Conservation (phyloP, 169 alveolate species). For the Babesia ovis region DNA sequence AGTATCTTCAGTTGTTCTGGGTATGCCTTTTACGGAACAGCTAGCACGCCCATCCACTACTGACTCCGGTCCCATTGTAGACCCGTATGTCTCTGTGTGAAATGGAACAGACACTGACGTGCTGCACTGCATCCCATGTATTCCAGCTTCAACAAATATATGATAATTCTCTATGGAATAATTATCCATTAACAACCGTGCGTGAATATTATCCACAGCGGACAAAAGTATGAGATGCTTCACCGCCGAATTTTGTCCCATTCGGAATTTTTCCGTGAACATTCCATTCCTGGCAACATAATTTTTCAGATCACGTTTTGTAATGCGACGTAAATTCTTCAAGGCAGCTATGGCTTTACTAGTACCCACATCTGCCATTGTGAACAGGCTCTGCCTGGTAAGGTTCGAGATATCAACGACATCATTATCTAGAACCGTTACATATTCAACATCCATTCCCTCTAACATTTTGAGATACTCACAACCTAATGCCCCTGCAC, state of each 20-base stretch:
- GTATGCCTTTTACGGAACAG: constrained; percentile 69
- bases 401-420: constrained; percentile 57
- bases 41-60: constrained; percentile 14
- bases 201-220: constrained; percentile 66
- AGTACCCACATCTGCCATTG: constrained; percentile 51
- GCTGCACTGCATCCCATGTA: constrained; percentile 69
- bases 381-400: constrained; percentile 56
- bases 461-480: constrained; percentile 51
- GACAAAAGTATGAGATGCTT: constrained; percentile 23
- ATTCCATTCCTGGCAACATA: neutral
- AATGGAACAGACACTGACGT: constrained; percentile 52
- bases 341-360: constrained; percentile 56
- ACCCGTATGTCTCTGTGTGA: constrained; percentile 52
- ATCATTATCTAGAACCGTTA: constrained; percentile 55
- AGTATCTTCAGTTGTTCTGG: constrained; percentile 44
- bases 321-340: constrained; percentile 20
- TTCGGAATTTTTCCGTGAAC: constrained; percentile 30
- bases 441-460: constrained; percentile 49
- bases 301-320: neutral
- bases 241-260: neutral
- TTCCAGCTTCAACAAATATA: constrained; percentile 61
- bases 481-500: constrained; percentile 70
- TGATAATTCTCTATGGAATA: constrained; percentile 31
- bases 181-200: constrained; percentile 54
- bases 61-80: constrained; percentile 29